Evolutionary conservation across 139 green algal species (phyloP).

Genomic region (Picochlorum sp.): DNA sequence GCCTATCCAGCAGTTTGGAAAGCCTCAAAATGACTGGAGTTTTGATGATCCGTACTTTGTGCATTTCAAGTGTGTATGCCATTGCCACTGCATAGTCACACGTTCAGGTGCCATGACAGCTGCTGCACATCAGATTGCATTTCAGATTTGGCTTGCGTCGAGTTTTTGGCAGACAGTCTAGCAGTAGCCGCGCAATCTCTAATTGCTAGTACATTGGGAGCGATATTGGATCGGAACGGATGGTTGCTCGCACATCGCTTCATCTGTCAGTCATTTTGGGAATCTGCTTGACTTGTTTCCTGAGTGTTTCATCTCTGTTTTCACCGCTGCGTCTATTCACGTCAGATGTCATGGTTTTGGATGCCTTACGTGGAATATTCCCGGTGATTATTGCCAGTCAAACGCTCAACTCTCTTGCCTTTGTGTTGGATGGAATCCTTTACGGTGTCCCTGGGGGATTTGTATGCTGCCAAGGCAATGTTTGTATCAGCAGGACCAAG

Average conservation of each 20-base stretch:
- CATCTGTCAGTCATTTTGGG: constrained; percentile 33
- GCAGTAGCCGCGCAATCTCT: constrained; percentile 72
- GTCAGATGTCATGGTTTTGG: constrained; percentile 39
- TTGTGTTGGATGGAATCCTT: constrained; percentile 44
- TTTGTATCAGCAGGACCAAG: constrained; percentile 30
- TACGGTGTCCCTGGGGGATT: constrained; percentile 29
- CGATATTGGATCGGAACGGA: background rate
- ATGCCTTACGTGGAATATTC: constrained; percentile 26
- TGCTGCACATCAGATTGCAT: constrained; percentile 56
- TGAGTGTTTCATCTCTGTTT: constrained; percentile 13
- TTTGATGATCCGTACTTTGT: constrained; percentile 45
- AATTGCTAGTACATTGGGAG: constrained; percentile 43
- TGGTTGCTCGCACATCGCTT: constrained; percentile 25
- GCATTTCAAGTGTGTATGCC: constrained; percentile 48
- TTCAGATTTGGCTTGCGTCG: constrained; percentile 69
- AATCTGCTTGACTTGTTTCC: constrained; percentile 15
- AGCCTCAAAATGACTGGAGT: constrained; percentile 30
- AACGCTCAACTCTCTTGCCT: constrained; percentile 50
- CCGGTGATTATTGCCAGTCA: constrained; percentile 35
- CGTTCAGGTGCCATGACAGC: constrained; percentile 31
- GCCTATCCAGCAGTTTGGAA: background rate
- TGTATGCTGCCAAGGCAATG: constrained; percentile 40
- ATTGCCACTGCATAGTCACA: constrained; percentile 49
- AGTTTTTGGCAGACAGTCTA: constrained; percentile 64
- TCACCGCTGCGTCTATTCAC: constrained; percentile 35